Conservation (phyloP, 2,329 filamentous ascomycete genomes). For the Xylariaceae sp. region DNA sequence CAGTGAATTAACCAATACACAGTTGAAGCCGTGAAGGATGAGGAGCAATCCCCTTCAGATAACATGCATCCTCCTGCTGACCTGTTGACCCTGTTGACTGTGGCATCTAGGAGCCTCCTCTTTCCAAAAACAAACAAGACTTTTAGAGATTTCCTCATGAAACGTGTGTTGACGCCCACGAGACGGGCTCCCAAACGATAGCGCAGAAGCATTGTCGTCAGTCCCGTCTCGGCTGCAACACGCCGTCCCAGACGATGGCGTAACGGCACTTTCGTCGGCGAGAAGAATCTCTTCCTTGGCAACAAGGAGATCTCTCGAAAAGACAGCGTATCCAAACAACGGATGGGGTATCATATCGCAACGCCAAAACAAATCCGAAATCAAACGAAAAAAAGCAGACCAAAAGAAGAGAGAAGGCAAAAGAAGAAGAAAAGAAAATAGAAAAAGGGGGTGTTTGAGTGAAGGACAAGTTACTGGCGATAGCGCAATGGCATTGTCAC, state of each 20-base stretch:
- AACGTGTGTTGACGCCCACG: slow-evolving; percentile 32
- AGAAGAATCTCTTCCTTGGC: slow-evolving; percentile 19
- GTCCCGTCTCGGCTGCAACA: slow-evolving; percentile 41
- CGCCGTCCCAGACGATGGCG: slow-evolving; percentile 45
- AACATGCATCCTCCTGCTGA: not conserved
- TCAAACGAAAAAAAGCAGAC: not conserved
- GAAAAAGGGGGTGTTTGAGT: slow-evolving; percentile 21
- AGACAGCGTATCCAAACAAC: slow-evolving; percentile 49
- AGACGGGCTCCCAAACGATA: slow-evolving; percentile 40
- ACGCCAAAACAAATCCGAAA: slow-evolving; percentile 26
- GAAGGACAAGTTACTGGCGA: slow-evolving; percentile 26
- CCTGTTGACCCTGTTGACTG: not conserved
- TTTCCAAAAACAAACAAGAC: not conserved
- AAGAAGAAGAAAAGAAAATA: slow-evolving; percentile 7
- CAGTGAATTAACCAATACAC: slow-evolving; percentile 23
- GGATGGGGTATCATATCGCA: slow-evolving; percentile 49
- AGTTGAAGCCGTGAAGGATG: slow-evolving; percentile 15
- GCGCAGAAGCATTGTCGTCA: slow-evolving; percentile 50
- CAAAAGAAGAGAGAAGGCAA: slow-evolving; percentile 9
- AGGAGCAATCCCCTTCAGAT: slow-evolving; percentile 8
- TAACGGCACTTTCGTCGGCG: slow-evolving; percentile 42
- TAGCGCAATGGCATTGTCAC: slow-evolving; percentile 41
- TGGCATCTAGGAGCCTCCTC: slow-evolving; percentile 1
- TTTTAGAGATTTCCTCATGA: slow-evolving; percentile 16
- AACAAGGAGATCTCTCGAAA: slow-evolving; percentile 32